Evolutionary conservation across 345 rosid species (phyloP).

Genomic region (Pugionium dolabratum): DNA sequence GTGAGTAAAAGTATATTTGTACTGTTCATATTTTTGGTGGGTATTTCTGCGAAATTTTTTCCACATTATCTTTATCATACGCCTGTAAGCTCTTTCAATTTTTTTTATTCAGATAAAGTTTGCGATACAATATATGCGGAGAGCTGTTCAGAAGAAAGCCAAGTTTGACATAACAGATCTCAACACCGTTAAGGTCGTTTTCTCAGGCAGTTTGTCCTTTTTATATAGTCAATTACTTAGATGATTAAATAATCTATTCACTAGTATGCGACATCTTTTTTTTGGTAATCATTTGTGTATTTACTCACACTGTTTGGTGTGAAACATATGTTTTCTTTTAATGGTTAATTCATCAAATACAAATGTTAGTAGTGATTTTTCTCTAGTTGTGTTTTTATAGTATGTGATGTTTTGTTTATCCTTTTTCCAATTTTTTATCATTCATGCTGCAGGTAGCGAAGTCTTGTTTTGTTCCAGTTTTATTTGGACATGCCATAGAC

Average conservation of each 20-base stretch:
- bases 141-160: slow-evolving; percentile 80
- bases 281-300: background rate
- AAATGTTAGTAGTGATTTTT: background rate
- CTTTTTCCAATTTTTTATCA: background rate
- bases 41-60: slow-evolving; percentile 11
- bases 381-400: background rate
- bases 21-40: background rate
- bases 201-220: slow-evolving; percentile 15
- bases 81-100: background rate
- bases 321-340: background rate
- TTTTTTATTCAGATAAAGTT: slow-evolving; percentile 64
- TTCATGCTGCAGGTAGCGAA: slow-evolving; percentile 64
- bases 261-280: background rate
- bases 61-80: background rate
- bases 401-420: slow-evolving; percentile 15
- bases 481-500: slow-evolving; percentile 89
- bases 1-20: slow-evolving; percentile 50
- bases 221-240: slow-evolving; percentile 1
- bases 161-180: slow-evolving; percentile 80
- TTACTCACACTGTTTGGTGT: background rate
- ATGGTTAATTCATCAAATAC: background rate
- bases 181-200: slow-evolving; percentile 73
- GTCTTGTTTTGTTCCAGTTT: slow-evolving; percentile 85
- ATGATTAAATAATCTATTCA: slow-evolving; percentile 1
- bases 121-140: slow-evolving; percentile 90